Conservation (phyloP, 805 yeast species). For the Debaryomyces maramus region DNA sequence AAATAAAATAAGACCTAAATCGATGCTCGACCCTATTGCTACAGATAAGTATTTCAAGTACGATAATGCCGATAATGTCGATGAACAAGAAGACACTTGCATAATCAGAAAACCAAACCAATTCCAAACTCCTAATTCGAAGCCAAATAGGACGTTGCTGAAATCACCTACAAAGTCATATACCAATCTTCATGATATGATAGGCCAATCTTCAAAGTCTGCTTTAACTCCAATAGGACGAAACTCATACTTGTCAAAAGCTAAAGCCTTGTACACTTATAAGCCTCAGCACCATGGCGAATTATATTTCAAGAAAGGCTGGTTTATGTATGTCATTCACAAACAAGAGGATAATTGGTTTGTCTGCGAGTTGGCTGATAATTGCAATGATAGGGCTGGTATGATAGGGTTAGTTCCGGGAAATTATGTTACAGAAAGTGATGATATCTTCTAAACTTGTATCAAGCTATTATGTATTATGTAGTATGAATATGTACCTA, state of each 20-base stretch:
- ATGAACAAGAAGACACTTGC: constrained; percentile 9
- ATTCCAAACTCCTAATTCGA: not conserved
- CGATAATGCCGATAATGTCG: not conserved
- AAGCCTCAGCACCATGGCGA: constrained; percentile 44
- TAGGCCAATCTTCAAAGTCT: constrained; percentile 9
- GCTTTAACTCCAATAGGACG: constrained; percentile 32
- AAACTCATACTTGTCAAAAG: constrained; percentile 32
- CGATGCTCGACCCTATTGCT: constrained; percentile 22
- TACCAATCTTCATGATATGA: constrained; percentile 30
- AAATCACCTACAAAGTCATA: constrained; percentile 36
- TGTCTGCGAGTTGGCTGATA: constrained; percentile 41
- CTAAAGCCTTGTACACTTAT: constrained; percentile 40
- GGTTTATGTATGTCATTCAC: constrained; percentile 43
- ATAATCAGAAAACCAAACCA: constrained; percentile 6
- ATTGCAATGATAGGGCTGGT: constrained; percentile 33
- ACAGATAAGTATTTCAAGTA: constrained; percentile 3
- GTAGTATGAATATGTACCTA: too few species aligned
- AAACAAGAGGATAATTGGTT: constrained; percentile 47
- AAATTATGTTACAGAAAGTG: constrained; percentile 40
- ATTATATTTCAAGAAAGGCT: constrained; percentile 38
- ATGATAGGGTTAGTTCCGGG: constrained; percentile 45
- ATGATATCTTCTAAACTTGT: constrained; percentile 12
- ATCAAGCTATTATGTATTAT: not conserved
- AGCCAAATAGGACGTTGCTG: constrained; percentile 25
- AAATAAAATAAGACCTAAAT: constrained; percentile 20